These are phyloP conservation scores for Thermomucor indicae-seudaticae DNA, from an alignment of 371 early-diverging fungal genomes.

Conservation along the genomic window DNA sequence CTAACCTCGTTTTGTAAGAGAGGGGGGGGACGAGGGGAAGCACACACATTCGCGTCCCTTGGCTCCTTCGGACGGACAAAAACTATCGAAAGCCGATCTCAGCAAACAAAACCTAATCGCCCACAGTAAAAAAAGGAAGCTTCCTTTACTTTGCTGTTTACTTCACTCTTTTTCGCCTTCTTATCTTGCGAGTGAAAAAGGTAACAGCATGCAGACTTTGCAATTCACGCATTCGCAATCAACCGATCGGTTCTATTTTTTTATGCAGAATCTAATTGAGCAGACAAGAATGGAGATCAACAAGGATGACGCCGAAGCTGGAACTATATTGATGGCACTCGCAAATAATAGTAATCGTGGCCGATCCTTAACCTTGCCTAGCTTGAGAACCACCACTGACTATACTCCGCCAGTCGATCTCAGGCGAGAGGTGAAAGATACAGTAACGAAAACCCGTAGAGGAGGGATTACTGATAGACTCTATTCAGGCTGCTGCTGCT, in stretches of 20 bases:
- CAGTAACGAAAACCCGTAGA: background rate
- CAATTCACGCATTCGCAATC: background rate
- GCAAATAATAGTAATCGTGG: too few relatives aligned
- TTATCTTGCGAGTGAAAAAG: too few relatives aligned
- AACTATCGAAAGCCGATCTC: too few relatives aligned
- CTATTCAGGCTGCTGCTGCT: background rate
- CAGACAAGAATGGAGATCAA: slow-evolving; percentile 12
- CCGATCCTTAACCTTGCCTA: slow-evolving; percentile 7
- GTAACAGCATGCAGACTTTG: background rate
- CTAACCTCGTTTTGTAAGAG: too few relatives aligned
- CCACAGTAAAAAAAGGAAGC: background rate
- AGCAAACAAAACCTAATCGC: too few relatives aligned
- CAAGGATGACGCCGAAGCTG: slow-evolving; percentile 33
- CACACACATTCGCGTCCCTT: too few relatives aligned
- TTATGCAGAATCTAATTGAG: slow-evolving; percentile 2
- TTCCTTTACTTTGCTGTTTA: background rate
- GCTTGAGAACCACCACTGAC: background rate
- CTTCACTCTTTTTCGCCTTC: background rate
- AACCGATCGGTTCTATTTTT: background rate
- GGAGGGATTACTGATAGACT: background rate
- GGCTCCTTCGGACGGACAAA: too few relatives aligned
- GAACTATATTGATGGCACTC: slow-evolving; percentile 35
- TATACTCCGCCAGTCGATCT: background rate
- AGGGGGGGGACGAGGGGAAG: too few relatives aligned
- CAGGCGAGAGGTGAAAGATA: background rate